Evolutionary conservation across 306 rosid genomes (phyloP).

Genomic region (Quercus ilex): DNA sequence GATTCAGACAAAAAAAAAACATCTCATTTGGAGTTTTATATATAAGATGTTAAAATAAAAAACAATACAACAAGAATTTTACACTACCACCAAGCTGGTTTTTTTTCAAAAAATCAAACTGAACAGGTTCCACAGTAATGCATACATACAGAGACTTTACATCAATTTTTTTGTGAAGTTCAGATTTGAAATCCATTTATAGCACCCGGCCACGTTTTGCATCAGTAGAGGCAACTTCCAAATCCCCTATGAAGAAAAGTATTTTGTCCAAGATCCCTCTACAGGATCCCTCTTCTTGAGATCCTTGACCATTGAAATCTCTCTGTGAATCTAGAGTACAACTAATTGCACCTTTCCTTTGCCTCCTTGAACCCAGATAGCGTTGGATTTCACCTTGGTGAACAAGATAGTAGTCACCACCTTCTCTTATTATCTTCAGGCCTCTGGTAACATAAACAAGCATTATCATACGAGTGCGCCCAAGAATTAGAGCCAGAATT

Average conservation of each 20-base stretch:
- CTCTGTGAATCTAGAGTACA: conserved; percentile 22
- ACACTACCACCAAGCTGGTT: neutral
- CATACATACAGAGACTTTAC: conserved; percentile 24
- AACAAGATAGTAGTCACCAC: conserved; percentile 65
- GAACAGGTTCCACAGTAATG: neutral
- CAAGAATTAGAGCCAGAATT: neutral
- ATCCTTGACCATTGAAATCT: conserved; percentile 28
- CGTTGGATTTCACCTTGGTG: conserved; percentile 71
- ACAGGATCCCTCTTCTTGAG: conserved; percentile 42
- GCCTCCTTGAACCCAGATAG: conserved; percentile 58
- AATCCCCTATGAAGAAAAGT: conserved; percentile 74
- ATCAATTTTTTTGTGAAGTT: neutral
- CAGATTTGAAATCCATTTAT: conserved; percentile 15
- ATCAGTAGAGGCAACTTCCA: conserved; percentile 68
- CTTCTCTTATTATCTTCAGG: conserved; percentile 70
- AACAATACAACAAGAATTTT: neutral
- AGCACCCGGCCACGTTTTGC: conserved; percentile 54
- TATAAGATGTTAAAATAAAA: neutral
- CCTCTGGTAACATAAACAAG: conserved; percentile 39
- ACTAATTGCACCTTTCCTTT: conserved; percentile 17
- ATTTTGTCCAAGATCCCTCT: conserved; percentile 68
- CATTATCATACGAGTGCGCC: neutral
- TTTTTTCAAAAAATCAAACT: neutral
- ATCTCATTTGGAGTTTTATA: neutral
- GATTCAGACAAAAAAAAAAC: neutral